Conservation (phyloP, 129 eudicot genomes). For the Lactuca sativa region DNA sequence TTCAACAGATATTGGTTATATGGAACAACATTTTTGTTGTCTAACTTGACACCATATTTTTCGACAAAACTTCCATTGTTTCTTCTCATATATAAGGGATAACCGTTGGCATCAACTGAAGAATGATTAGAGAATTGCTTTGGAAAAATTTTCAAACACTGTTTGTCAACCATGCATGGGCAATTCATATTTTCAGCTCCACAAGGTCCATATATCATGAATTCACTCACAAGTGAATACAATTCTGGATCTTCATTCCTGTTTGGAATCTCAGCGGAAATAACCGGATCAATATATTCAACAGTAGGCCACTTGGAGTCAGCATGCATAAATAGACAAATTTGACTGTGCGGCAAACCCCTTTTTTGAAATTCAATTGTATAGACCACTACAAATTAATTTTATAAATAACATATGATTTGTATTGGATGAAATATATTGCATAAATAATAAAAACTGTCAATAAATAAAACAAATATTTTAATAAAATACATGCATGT, state of each 20-base stretch:
- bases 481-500: neutral
- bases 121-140: no score
- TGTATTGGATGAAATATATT: neutral
- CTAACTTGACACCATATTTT: no score
- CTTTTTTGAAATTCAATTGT: neutral
- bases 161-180: no score
- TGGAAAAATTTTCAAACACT: no score
- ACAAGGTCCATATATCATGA: slow-evolving; percentile 19
- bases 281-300: neutral
- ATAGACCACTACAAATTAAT: neutral
- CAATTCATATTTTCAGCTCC: no score
- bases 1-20: no score
- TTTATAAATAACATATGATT: no score
- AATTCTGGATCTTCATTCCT: neutral
- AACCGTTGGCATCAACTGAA: no score
- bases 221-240: neutral
- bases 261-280: neutral
- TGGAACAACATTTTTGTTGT: no score
- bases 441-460: neutral
- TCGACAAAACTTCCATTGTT: no score
- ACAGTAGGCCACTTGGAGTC: neutral
- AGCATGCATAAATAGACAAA: neutral
- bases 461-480: no score
- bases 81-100: no score
- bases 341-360: neutral